Evolutionary conservation across 352 stramenopile species (phyloP), one percentile per base, ranked within the genome.

Genomic region (Globisporangium nunn): DNA sequence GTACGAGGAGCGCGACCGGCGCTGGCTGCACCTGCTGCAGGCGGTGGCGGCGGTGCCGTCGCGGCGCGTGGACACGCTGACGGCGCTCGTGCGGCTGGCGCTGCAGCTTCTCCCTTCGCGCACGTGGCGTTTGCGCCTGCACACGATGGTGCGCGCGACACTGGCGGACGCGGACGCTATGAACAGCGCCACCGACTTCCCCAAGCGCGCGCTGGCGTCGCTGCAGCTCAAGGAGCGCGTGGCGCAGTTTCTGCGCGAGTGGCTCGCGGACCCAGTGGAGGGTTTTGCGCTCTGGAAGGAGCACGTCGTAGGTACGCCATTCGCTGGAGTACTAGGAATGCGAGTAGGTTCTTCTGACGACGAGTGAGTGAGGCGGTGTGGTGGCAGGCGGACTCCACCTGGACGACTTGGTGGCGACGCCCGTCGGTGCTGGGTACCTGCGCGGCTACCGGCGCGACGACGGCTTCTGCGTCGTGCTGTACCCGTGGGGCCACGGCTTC

Each of bases 11-110:
- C 74, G 73, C 11, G 83, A 91, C 55, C 52, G 68, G 18, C 79
- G 77, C 14, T 91, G 83, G 71, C 70, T 93, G 41, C 79, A 88
- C 30, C 57, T 88, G 62, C 68, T 93, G 46, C 75, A 91, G 53
- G 69, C 71, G 8, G 64, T 81, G 45, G 78, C 77, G 2, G 55
- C 75, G 7, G 71, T 91, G 57, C 83, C 83, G 14, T 91, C 80
- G 52, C 61, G 77, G 44, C 78, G 82, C 45, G 60, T 69, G 35
- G 71, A 82, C 23, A 81, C 74, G 54, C 62, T 90, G 40, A 50
- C 67, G 33, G 63, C 74, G 18, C 72, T 82, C 10, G 67, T 80
- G 33, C 54, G 33, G 11, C 68, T 88, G 62, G 75, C 73, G 37
- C 58, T 88, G 2, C 69, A 80, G 53, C 68, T 90, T 49, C 12